phyloP scores from a whole-genome alignment of 202 grass and related monocot genomes.

The Panicum virgatum region DNA sequence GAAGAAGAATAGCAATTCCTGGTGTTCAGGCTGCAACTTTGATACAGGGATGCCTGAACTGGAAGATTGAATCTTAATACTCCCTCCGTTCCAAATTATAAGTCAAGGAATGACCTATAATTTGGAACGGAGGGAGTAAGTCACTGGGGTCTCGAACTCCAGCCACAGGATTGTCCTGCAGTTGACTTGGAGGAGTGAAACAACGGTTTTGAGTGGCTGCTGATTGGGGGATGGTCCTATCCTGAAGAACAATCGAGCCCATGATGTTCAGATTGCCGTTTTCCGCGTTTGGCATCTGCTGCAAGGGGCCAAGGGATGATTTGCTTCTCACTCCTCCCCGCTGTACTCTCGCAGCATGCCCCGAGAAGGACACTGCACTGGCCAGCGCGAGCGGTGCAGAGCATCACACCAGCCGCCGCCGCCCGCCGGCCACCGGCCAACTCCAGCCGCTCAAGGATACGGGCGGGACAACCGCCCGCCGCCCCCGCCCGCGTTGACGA shows the following conservation, averaged over 20 bases:
- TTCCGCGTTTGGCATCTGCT: background rate
- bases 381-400: background rate
- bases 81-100: too few relatives aligned
- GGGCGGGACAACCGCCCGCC: too few relatives aligned
- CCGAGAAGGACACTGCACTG: too few relatives aligned
- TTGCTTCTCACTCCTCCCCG: background rate
- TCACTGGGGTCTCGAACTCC: too few relatives aligned
- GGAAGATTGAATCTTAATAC: background rate
- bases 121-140: too few relatives aligned
- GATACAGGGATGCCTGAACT: background rate
- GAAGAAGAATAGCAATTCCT: background rate
- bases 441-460: slow-evolving; percentile 26
- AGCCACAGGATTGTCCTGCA: background rate
- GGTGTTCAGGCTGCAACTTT: background rate
- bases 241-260: too few relatives aligned
- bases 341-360: background rate
- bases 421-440: slow-evolving; percentile 39
- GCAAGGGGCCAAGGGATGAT: background rate
- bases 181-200: background rate
- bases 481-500: background rate
- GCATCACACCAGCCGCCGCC: too few relatives aligned
- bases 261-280: background rate
- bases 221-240: too few relatives aligned
- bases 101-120: too few relatives aligned
- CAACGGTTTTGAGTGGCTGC: background rate